Evolutionary conservation across 306 rosid genomes (phyloP).

Genomic region (Acacia crassicarpa): DNA sequence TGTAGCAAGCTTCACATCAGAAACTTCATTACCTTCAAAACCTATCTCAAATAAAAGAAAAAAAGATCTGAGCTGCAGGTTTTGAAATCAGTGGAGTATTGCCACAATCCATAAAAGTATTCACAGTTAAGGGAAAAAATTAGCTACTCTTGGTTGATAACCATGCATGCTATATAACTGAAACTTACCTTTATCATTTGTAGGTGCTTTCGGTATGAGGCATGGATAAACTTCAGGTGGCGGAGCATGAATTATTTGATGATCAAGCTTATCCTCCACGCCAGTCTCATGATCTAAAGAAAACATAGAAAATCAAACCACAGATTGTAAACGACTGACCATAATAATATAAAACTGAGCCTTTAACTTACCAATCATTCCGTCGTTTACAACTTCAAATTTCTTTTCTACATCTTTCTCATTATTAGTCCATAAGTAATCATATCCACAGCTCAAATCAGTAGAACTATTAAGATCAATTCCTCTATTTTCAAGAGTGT

Average conservation of each 20-base stretch:
- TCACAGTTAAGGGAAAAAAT: not conserved
- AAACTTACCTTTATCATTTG: constrained; percentile 37
- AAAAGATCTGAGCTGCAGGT: constrained; percentile 27
- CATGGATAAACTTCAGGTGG: constrained; percentile 27
- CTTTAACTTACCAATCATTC: constrained; percentile 41
- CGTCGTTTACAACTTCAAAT: constrained; percentile 25
- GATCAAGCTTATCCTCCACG: constrained; percentile 22
- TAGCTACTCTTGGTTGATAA: not conserved
- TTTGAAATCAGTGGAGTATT: constrained; percentile 26
- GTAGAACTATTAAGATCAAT: constrained; percentile 30
- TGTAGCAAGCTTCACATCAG: constrained; percentile 37
- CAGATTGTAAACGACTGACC: not conserved
- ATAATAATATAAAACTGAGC: constrained; percentile 12
- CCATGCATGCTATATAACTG: not conserved
- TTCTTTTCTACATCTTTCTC: constrained; percentile 31
- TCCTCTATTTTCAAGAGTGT: constrained; percentile 19
- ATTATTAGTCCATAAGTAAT: constrained; percentile 13
- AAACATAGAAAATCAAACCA: constrained; percentile 24
- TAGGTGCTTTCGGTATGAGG: constrained; percentile 33
- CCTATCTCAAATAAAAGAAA: constrained; percentile 26
- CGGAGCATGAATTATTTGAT: constrained; percentile 26
- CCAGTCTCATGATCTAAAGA: constrained; percentile 42
- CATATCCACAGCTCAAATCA: constrained; percentile 13
- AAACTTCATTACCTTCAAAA: constrained; percentile 42
- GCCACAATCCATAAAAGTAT: not conserved